Evolutionary conservation across 768 basidiomycete species (phyloP).

Genomic region (Lentinus brumalis): DNA sequence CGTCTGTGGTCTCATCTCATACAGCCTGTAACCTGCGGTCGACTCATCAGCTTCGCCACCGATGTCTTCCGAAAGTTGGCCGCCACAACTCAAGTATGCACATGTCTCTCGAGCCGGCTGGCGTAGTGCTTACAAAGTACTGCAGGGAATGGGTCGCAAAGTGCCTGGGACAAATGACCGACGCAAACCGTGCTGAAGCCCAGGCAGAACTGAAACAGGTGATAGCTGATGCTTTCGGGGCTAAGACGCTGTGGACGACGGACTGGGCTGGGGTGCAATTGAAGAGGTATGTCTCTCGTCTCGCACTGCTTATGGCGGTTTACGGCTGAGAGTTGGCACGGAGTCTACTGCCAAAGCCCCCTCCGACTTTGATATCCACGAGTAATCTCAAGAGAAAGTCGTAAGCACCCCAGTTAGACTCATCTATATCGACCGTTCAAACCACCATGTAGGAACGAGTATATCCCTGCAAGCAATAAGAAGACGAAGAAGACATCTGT

Average conservation of each 20-base stretch:
- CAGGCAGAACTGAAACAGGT: slow-evolving; percentile 95
- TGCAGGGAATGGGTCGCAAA: slow-evolving; percentile 92
- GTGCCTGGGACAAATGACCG: slow-evolving; percentile 90
- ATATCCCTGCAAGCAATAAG: slow-evolving; percentile 43
- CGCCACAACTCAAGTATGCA: slow-evolving; percentile 73
- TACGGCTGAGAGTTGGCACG: slow-evolving; percentile 9
- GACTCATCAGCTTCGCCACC: not conserved
- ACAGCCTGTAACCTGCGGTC: not conserved
- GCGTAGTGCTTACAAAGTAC: slow-evolving; percentile 10
- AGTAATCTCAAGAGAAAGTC: slow-evolving; percentile 69
- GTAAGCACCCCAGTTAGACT: slow-evolving; percentile 36
- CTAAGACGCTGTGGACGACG: slow-evolving; percentile 86
- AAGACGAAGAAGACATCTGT: slow-evolving; percentile 62
- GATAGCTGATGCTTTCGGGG: slow-evolving; percentile 89
- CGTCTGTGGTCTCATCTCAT: not conserved
- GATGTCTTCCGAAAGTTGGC: slow-evolving; percentile 83
- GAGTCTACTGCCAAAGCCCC: slow-evolving; percentile 64
- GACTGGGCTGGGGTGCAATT: slow-evolving; percentile 91
- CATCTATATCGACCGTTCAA: not conserved
- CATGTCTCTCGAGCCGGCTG: not conserved
- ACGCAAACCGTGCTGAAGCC: slow-evolving; percentile 82
- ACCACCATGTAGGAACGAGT: slow-evolving; percentile 38
- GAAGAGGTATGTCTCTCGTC: slow-evolving; percentile 59
- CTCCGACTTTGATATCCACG: slow-evolving; percentile 39
- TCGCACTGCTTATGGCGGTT: slow-evolving; percentile 1